These are phyloP conservation scores for Populus nigra DNA, from an alignment of 345 rosid genomes.

Conservation along the genomic window DNA sequence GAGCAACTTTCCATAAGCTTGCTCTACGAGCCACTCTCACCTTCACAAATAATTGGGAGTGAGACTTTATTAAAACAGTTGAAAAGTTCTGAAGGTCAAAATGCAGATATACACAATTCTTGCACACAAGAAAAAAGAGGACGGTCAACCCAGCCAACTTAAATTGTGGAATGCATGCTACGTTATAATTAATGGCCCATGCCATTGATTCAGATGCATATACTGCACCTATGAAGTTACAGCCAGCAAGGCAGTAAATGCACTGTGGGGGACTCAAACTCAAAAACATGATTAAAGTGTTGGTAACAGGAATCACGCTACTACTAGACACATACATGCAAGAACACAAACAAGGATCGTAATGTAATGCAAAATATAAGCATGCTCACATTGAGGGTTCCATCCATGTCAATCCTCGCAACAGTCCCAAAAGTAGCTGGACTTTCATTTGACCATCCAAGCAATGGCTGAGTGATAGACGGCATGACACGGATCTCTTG, in stretches of 20 bases:
- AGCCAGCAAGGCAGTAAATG: background rate
- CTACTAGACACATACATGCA: background rate
- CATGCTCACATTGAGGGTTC: constrained; percentile 81
- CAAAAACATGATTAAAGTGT: background rate
- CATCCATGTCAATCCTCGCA: constrained; percentile 89
- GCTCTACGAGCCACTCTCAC: constrained; percentile 76
- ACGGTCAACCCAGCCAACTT: background rate
- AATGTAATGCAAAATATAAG: background rate
- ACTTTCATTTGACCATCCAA: constrained; percentile 96
- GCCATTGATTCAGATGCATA: background rate
- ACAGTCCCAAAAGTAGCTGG: constrained; percentile 93
- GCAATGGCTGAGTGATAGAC: constrained; percentile 78
- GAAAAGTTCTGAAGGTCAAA: background rate
- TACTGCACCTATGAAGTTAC: background rate
- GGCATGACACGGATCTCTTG: constrained; percentile 80
- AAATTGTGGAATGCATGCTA: background rate
- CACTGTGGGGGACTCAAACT: background rate
- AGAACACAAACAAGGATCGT: background rate
- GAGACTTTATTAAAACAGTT: background rate
- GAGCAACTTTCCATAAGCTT: constrained; percentile 85
- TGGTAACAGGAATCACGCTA: background rate
- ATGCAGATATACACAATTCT: too few relatives aligned
- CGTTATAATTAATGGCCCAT: background rate
- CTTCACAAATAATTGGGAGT: constrained; percentile 37
- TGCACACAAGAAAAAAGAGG: background rate